Conservation (phyloP, 2,329 filamentous ascomycete genomes). For the Fusarium sp. region DNA sequence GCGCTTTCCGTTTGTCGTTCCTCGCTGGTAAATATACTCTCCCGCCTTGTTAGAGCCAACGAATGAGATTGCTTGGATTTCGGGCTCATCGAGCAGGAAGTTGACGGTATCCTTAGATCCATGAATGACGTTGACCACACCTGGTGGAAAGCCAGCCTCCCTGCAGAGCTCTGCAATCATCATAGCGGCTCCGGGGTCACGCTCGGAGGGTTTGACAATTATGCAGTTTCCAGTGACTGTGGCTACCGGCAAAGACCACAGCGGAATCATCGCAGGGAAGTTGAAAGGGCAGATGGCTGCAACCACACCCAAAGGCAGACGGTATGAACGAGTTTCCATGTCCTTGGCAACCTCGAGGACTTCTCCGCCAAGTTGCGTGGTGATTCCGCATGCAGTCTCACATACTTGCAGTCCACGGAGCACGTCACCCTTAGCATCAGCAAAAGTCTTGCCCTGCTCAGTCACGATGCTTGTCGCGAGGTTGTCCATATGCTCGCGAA, state of each 20-base stretch:
- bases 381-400: conserved; percentile 81
- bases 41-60: conserved; percentile 86
- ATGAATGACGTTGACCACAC: conserved; percentile 83
- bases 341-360: conserved; percentile 85
- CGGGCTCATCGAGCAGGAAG: conserved; percentile 83
- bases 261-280: conserved; percentile 88
- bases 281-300: conserved; percentile 87
- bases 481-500: conserved; percentile 84
- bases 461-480: conserved; percentile 82
- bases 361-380: conserved; percentile 81
- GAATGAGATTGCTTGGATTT: conserved; percentile 85
- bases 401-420: conserved; percentile 82
- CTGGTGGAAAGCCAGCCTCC: conserved; percentile 82
- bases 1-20: conserved; percentile 83
- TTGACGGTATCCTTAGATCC: conserved; percentile 82
- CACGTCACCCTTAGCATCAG: conserved; percentile 81
- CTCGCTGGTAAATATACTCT: conserved; percentile 83
- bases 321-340: conserved; percentile 85
- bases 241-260: conserved; percentile 86
- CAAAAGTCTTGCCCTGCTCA: conserved; percentile 85
- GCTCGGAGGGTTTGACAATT: conserved; percentile 84
- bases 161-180: conserved; percentile 82
- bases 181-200: conserved; percentile 84
- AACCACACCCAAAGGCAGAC: conserved; percentile 81
- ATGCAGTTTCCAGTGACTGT: conserved; percentile 84